Base-by-base conservation (phyloP, 164 flowering plant species). In the Taxillus chinensis region DNA sequence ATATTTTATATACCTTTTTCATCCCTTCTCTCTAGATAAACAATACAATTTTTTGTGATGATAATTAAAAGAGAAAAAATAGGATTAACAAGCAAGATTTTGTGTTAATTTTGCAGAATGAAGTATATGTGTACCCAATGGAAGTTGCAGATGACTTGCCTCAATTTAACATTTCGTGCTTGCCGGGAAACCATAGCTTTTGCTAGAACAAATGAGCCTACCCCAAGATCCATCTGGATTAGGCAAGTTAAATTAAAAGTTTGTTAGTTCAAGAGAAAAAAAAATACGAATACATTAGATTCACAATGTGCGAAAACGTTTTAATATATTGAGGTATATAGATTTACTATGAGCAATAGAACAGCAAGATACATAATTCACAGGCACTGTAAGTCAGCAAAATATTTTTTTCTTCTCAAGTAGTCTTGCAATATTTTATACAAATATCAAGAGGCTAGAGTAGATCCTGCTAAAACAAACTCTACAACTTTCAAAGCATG, bases 161-260 rank as follows among this genome's bases (percentile, higher is more conserved):
- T 55, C 40, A 73, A 73, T 5, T 62, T 59, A 55, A 75, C 50
- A 70, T 81, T 77, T 39, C 92, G 84, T 54, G 97, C 98, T 78
- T 92, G 92, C 57, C 86, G 84, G 46, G 98, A 92, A 73, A 90
- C 92, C 64, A 92, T 66, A 12, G 98, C 62, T 80, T 90, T 92
- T 55, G 85, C 89, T 10, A 90, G 38, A 4, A 90, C 90, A 85
- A 90, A 92, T 62, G 89, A 81, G 40, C 98, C 98, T 39, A 92
- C 98, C 39, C 98, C 97, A 68, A 86, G 77, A 80, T 92, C 97
- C 98, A 92, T 92, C 98, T 90, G 79, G 62, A 6, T 37, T 15
- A 41, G 64, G 54, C 48, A 55, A 63, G 41, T 41, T 27, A 39
- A 43, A 6, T 54, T 54, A 5, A 8, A 54, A 13, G 39, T 54